Percentiles rank a stretch among this genome's conserved stretches.
Evolutionary conservation across 768 basidiomycete species (phyloP).

Genomic region (Naganishia onofrii): DNA sequence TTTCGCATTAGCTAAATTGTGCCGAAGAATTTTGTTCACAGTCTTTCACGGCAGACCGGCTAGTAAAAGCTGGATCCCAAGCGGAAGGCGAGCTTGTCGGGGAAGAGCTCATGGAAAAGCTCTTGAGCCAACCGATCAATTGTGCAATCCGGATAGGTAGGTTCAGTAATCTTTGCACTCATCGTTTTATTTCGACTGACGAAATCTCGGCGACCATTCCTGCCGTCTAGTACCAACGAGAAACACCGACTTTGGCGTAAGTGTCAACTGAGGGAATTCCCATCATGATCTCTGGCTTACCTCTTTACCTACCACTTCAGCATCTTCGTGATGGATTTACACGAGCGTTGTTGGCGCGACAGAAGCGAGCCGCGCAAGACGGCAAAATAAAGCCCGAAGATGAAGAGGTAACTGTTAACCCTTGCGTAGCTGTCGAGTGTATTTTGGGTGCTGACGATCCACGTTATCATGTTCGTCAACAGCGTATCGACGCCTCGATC

Average conservation of each 20-base stretch:
- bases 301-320: conserved; percentile 11
- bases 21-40: background rate
- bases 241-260: conserved; percentile 50
- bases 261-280: conserved; percentile 15
- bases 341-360: conserved; percentile 50
- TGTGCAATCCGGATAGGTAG: conserved; percentile 52
- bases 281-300: background rate
- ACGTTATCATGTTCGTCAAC: background rate
- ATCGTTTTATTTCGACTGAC: background rate
- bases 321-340: conserved; percentile 55
- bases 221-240: conserved; percentile 49
- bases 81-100: conserved; percentile 37
- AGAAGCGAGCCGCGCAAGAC: conserved; percentile 48
- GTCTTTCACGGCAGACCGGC: background rate
- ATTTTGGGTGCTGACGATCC: background rate
- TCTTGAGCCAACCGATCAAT: conserved; percentile 43
- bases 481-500: conserved; percentile 46
- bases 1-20: conserved; percentile 6
- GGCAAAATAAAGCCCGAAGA: conserved; percentile 40
- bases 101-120: conserved; percentile 44
- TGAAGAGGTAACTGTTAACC: conserved; percentile 41
- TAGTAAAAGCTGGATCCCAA: background rate
- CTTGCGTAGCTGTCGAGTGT: background rate
- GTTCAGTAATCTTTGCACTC: background rate
- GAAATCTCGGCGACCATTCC: background rate